These are phyloP conservation scores for Aspergillus bombycis DNA, from an alignment of 2,329 filamentous ascomycete species.

Conservation along the genomic window DNA sequence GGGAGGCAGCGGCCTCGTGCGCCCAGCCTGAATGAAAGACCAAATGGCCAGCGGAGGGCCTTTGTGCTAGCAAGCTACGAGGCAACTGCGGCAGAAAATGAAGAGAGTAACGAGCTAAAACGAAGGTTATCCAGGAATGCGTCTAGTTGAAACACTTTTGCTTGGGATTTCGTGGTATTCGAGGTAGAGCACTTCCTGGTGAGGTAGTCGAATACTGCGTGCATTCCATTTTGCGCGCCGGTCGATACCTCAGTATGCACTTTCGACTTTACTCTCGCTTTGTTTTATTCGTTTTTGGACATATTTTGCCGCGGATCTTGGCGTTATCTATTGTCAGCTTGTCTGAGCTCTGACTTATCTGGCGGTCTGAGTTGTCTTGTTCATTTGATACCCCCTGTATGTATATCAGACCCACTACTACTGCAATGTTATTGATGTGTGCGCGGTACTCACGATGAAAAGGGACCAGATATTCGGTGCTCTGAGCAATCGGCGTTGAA, in stretches of 20 bases:
- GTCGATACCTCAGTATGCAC: not conserved
- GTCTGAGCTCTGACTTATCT: not conserved
- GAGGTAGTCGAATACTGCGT: not conserved
- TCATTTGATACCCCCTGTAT: constrained; percentile 22
- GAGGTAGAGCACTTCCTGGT: not conserved
- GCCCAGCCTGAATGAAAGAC: constrained; percentile 62
- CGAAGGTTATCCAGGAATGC: constrained; percentile 5
- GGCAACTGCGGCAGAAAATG: constrained; percentile 10
- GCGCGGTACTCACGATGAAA: not conserved
- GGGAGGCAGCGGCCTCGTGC: constrained; percentile 63
- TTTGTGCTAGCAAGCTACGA: constrained; percentile 33
- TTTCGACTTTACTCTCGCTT: not conserved
- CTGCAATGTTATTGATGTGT: not conserved
- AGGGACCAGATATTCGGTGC: constrained; percentile 10
- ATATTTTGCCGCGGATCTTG: not conserved
- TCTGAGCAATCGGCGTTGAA: constrained; percentile 18
- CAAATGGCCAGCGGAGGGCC: constrained; percentile 48
- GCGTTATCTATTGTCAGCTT: not conserved
- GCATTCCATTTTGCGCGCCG: not conserved
- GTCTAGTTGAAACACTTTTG: not conserved
- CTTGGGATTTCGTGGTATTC: not conserved
- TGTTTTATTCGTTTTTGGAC: not conserved
- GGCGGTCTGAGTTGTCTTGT: not conserved
- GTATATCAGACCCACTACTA: constrained; percentile 9
- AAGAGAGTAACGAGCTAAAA: constrained; percentile 13